Evolutionary conservation across 306 rosid genomes (phyloP).

Genomic region (Notholithocarpus densiflorus): DNA sequence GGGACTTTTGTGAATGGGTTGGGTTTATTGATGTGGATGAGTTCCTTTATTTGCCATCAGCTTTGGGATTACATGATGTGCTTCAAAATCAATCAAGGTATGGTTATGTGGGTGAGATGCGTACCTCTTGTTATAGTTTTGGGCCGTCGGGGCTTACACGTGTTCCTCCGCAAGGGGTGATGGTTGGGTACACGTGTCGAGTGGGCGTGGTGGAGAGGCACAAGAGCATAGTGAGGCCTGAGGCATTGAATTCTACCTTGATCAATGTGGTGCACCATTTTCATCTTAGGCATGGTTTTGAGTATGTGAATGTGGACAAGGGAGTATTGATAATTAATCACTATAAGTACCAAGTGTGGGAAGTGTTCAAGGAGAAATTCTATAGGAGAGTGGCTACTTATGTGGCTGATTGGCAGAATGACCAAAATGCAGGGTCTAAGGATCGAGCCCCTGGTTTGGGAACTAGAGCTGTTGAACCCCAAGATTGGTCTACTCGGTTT

Average conservation of each 20-base stretch:
- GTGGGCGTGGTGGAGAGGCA: constrained; percentile 52
- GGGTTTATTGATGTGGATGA: constrained; percentile 84
- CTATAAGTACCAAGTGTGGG: constrained; percentile 86
- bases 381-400: constrained; percentile 73
- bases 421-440: constrained; percentile 60
- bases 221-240: constrained; percentile 78
- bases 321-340: constrained; percentile 62
- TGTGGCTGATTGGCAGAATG: constrained; percentile 66
- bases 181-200: constrained; percentile 71
- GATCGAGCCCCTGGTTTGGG: constrained; percentile 87
- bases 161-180: constrained; percentile 53
- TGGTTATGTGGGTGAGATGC: constrained; percentile 46
- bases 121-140: constrained; percentile 55
- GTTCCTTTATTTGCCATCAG: constrained; percentile 46
- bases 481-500: constrained; percentile 60
- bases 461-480: constrained; percentile 58
- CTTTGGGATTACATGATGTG: constrained; percentile 20
- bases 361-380: constrained; percentile 78
- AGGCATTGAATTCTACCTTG: constrained; percentile 51
- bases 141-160: constrained; percentile 63
- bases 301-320: constrained; percentile 31
- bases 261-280: constrained; percentile 89
- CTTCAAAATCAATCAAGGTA: constrained; percentile 29
- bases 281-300: constrained; percentile 46
- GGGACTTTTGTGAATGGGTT: constrained; percentile 63